A percentile compares a stretch with the other conserved stretches of the same genome.
phyloP scores from a whole-genome alignment of 768 basidiomycete species.

The Rhodocollybia butyracea region DNA sequence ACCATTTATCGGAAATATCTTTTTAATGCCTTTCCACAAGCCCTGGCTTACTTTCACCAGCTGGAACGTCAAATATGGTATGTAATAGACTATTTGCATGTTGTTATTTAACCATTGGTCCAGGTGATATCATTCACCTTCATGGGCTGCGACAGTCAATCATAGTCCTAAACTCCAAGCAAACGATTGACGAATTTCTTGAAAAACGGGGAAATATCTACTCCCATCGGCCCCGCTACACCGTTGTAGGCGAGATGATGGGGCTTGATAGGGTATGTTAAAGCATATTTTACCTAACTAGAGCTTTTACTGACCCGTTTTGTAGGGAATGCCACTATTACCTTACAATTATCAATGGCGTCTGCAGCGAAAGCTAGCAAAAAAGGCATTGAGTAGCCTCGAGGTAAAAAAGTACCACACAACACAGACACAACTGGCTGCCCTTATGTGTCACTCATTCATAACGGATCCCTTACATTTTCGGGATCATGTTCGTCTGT shows the following conservation, averaged over 20 bases:
- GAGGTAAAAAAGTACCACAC: constrained; percentile 24
- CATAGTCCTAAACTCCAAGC: constrained; percentile 23
- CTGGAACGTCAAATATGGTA: background rate
- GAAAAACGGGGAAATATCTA: constrained; percentile 24
- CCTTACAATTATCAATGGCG: constrained; percentile 15
- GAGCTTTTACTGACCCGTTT: background rate
- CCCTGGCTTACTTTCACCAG: background rate
- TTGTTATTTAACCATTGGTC: background rate
- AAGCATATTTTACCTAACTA: background rate
- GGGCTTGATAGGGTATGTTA: background rate
- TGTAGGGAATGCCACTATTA: background rate
- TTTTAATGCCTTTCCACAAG: background rate
- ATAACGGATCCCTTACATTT: constrained; percentile 16
- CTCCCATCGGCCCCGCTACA: constrained; percentile 26
- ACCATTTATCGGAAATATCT: background rate
- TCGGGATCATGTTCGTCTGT: constrained; percentile 20
- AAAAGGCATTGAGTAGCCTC: constrained; percentile 21
- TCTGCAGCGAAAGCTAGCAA: constrained; percentile 22
- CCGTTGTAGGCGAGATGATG: constrained; percentile 14
- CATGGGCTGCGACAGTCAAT: constrained; percentile 19
- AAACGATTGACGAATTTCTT: constrained; percentile 22
- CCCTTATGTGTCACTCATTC: constrained; percentile 12
- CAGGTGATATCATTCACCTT: constrained; percentile 24
- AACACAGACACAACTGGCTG: constrained; percentile 24
- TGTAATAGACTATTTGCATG: background rate